A percentile compares a stretch with the other conserved stretches of the same genome.
Conservation (phyloP, 2,329 filamentous ascomycete species). For the Lachnellula hyalina region DNA sequence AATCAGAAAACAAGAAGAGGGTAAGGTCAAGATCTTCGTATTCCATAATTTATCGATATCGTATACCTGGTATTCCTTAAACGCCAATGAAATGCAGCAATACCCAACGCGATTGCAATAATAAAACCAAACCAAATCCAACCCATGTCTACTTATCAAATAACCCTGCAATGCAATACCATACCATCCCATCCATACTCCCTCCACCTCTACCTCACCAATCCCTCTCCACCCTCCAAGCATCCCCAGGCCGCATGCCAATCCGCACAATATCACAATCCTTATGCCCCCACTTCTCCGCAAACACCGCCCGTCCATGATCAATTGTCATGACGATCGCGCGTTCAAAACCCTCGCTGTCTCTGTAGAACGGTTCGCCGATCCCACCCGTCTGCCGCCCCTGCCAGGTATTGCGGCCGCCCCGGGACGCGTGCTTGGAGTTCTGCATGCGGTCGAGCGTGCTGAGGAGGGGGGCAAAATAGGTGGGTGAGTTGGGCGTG, state of each 20-base stretch:
- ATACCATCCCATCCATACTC: too few relatives aligned
- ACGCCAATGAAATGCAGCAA: too few relatives aligned
- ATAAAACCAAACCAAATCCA: too few relatives aligned
- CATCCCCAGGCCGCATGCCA: slow-evolving; percentile 38
- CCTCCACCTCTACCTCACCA: slow-evolving; percentile 21
- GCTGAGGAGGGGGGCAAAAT: slow-evolving; percentile 24
- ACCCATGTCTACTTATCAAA: too few relatives aligned
- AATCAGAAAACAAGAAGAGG: too few relatives aligned
- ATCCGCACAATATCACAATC: slow-evolving; percentile 38
- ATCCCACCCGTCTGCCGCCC: slow-evolving; percentile 44
- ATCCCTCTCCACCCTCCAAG: slow-evolving; percentile 42
- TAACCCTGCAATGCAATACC: too few relatives aligned
- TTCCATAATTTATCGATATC: too few relatives aligned
- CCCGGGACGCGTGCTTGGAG: slow-evolving; percentile 26
- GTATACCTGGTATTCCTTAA: too few relatives aligned
- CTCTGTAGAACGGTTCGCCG: slow-evolving; percentile 49
- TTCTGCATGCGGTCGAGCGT: slow-evolving; percentile 29
- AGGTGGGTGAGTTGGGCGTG: slow-evolving; percentile 23
- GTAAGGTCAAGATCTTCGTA: too few relatives aligned
- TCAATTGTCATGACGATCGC: slow-evolving; percentile 42
- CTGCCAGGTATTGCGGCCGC: slow-evolving; percentile 48
- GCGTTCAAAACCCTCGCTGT: slow-evolving; percentile 40
- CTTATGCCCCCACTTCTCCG: slow-evolving; percentile 42
- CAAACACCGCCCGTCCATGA: slow-evolving; percentile 38
- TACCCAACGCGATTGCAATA: too few relatives aligned